Conservation (phyloP, 352 stramenopile genomes). For the Peronospora farinosa region DNA sequence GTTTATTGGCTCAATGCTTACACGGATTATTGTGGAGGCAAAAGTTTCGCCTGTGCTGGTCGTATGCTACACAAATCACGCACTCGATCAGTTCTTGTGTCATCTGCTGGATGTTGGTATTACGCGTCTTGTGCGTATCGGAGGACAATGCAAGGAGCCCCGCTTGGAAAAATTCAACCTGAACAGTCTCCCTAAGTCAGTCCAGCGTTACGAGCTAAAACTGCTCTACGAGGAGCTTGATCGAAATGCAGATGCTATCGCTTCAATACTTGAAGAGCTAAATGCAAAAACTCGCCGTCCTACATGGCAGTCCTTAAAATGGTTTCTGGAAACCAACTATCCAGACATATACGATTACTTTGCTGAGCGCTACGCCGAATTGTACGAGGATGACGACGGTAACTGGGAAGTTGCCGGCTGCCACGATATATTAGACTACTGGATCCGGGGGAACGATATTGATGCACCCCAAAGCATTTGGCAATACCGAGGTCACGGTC, state of each 20-base stretch:
- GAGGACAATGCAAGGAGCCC: constrained; percentile 59
- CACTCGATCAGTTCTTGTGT: constrained; percentile 87
- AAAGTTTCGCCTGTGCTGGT: constrained; percentile 54
- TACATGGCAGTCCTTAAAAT: constrained; percentile 28
- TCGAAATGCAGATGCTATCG: constrained; percentile 21
- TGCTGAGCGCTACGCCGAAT: constrained; percentile 16
- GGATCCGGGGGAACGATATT: constrained; percentile 29
- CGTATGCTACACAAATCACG: constrained; percentile 89
- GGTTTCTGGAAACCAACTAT: constrained; percentile 31
- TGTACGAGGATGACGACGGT: constrained; percentile 22
- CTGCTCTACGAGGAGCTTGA: constrained; percentile 32
- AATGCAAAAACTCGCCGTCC: constrained; percentile 13
- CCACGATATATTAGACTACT: constrained; percentile 35
- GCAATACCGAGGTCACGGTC: neutral
- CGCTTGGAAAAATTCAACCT: constrained; percentile 37
- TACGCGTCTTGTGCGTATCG: constrained; percentile 62
- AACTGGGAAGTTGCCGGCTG: constrained; percentile 32
- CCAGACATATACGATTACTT: constrained; percentile 30
- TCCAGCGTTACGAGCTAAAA: constrained; percentile 26
- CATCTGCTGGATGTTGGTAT: constrained; percentile 55
- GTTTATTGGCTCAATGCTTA: constrained; percentile 76
- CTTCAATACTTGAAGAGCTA: constrained; percentile 7
- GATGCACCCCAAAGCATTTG: constrained; percentile 2
- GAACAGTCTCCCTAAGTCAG: constrained; percentile 22
- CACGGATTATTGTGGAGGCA: constrained; percentile 50